Base-by-base conservation (phyloP, 139 green algal genomes). In the Closterium sp. region DNA sequence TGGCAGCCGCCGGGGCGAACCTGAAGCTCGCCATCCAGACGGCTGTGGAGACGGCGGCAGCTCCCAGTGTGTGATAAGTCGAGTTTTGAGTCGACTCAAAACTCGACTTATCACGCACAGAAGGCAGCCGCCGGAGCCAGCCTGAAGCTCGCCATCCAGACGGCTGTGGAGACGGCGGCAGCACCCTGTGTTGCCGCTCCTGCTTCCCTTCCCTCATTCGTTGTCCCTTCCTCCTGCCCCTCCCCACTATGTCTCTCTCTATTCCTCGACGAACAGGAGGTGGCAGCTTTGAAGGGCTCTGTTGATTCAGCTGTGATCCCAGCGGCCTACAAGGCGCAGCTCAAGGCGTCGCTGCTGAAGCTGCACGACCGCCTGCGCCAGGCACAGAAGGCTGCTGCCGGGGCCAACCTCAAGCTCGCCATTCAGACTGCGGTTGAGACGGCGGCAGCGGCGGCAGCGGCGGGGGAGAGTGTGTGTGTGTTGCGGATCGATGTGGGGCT, bases 101-200 rank as follows among this genome's bases (percentile, higher is more conserved):
- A n/a, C n/a, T n/a, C n/a, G n/a, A n/a, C n/a, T n/a, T n/a, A n/a
- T n/a, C n/a, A 97, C 19, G 95, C 94, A 22, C 86, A 96, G 73
- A 99, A 99, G 96, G 95, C 92, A 30, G 96, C 95, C 22, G 96
- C 96, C 1, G 96, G 96, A 1, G 96, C 94, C 38, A 98, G 97
- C 95, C 97, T 97, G 88, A 90, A 95, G 86, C 84, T 88, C 28
- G 96, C 96, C 19, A 93, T 97, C 87, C 62, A 87, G 31, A 87
- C 84, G 70, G 94, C 93, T 4, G 88, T 94, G 4, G 90, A 93
- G 87, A 27, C 28, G 9, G 94, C 92, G 9, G 93, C 42, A 31
- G 91, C 88, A 38, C 88, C 95, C n/a, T 38, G 32, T 38, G 32
- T 38, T 38, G 32, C 2, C 32, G 3, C 32, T 38, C 32, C 32